phyloP scores from a whole-genome alignment of 495 filamentous ascomycete genomes.

The Aspergillus hancockii region DNA sequence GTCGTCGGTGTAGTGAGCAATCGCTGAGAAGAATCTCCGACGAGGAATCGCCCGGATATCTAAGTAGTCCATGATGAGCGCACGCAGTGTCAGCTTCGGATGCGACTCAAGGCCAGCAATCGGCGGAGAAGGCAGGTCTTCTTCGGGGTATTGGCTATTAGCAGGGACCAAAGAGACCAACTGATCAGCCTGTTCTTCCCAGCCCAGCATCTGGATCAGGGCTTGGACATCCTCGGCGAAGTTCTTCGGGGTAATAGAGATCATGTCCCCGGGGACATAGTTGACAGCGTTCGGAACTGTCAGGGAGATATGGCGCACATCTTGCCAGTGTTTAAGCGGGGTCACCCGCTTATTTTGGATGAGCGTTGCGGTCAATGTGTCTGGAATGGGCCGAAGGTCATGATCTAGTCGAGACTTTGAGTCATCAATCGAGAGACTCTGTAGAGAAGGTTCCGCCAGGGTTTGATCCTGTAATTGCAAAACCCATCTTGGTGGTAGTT shows the following conservation, averaged over 20 bases:
- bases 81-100: conserved; percentile 64
- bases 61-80: conserved; percentile 75
- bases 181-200: conserved; percentile 69
- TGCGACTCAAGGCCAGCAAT: conserved; percentile 44
- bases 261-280: conserved; percentile 70
- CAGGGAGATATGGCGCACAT: conserved; percentile 78
- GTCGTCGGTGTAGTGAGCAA: conserved; percentile 73
- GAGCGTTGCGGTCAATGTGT: conserved; percentile 42
- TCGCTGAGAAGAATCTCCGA: conserved; percentile 75
- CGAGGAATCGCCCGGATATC: conserved; percentile 89
- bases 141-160: conserved; percentile 14
- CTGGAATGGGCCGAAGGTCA: conserved; percentile 54
- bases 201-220: conserved; percentile 74
- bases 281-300: conserved; percentile 42
- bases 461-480: conserved; percentile 47
- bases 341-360: conserved; percentile 71
- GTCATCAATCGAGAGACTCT: conserved; percentile 14
- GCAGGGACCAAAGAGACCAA: conserved; percentile 52
- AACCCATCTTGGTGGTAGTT: conserved; percentile 79
- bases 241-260: conserved; percentile 85
- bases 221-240: conserved; percentile 72
- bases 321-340: conserved; percentile 80
- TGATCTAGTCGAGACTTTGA: conserved; percentile 44
- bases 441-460: neutral
- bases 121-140: conserved; percentile 38